Evolutionary conservation across 306 rosid species (phyloP), one percentile per base, ranked within the genome.

Genomic region (Casuarina equisetifolia): DNA sequence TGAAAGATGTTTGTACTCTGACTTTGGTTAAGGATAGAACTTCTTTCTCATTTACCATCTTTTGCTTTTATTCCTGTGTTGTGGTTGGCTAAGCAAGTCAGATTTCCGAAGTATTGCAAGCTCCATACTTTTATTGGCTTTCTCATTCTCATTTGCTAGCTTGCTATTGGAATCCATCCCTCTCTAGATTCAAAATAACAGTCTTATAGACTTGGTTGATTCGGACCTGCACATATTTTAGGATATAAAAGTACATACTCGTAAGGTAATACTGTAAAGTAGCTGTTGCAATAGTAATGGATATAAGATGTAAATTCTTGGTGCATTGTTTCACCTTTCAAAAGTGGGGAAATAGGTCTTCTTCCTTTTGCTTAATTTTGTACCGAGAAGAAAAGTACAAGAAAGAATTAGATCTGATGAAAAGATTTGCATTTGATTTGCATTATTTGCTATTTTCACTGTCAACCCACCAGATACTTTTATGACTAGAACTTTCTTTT

Each of bases 21-120:
- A 42, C 55, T 69, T 53, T 69, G 32, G 2, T 78, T 59, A 11
- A 63, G 6, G n/a, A 15, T 38, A 67, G 43, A 67, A 67, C n/a
- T 67, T 67, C 3, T 43, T 67, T 42, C 42, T 67, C 71, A 67
- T 67, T 17, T 16, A 67, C 32, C n/a, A 25, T 58, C 64, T 58
- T 42, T 36, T 11, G 25, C 39, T 61, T 25, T 53, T 32, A 70
- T 62, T 13, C 12, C 6, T 0, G 44, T 5, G 19, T 17, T 52
- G 52, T 19, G 55, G 39, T 63, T 76, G 59, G 32, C 43, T n/a
- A 16, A 76, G 52, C 62, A 61, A 66, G 49, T 70, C 67, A 16
- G 5, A 4, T 44, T 35, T 71, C 69, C 76, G 15, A 45, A 69
- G 2, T n/a, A 66, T 40, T 40, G 15, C 71, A 39, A 66, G 19